A percentile compares a stretch with the other conserved stretches of the same genome.
Evolutionary conservation across 225 moss, liverwort and hornwort genomes (phyloP).

Genomic region (Rhytidiadelphus loreus): DNA sequence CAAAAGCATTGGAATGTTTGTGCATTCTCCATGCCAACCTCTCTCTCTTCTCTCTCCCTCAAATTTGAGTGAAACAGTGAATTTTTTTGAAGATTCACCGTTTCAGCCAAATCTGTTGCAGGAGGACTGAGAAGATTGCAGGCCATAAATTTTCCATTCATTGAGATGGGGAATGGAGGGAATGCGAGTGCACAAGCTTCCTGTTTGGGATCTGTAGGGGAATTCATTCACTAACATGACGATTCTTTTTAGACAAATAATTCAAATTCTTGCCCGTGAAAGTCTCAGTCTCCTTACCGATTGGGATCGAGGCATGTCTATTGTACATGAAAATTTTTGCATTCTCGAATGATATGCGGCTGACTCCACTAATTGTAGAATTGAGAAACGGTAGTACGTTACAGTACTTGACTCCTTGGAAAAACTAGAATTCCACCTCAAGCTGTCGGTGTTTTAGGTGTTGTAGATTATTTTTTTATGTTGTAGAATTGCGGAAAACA

Average conservation of each 20-base stretch:
- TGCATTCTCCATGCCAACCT: background rate
- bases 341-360: conserved; percentile 2
- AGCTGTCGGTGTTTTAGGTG: background rate
- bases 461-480: background rate
- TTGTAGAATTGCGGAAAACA: background rate
- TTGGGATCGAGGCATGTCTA: background rate
- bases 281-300: background rate
- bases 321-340: conserved; percentile 7
- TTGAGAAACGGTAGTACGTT: background rate
- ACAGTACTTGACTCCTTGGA: background rate
- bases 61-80: background rate
- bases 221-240: background rate
- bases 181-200: background rate
- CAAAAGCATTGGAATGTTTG: background rate
- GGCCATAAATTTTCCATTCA: background rate
- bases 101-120: too few species aligned
- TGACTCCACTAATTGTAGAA: background rate
- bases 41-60: too few species aligned
- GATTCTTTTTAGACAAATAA: conserved; percentile 1
- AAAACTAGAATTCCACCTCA: background rate
- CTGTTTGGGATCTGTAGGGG: background rate
- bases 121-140: background rate
- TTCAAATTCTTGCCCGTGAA: conserved; percentile 11
- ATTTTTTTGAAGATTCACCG: background rate
- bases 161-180: background rate